Percentiles rank a stretch among this genome's conserved stretches.
Conservation (phyloP, 768 basidiomycete species). For the Kockovaella imperatae region DNA sequence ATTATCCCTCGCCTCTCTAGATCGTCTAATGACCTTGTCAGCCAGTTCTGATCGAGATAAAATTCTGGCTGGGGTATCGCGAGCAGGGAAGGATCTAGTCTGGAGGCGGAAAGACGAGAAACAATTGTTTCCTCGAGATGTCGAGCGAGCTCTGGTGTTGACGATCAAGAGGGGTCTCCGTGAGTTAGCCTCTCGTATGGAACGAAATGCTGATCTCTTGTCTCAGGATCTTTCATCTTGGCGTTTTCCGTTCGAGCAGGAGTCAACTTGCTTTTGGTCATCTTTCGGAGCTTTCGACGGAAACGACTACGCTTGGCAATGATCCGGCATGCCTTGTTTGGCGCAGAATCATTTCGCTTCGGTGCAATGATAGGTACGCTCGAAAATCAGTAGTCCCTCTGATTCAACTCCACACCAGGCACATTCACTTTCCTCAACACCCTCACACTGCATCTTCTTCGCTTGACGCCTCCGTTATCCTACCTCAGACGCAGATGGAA, state of each 20-base stretch:
- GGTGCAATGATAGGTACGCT: slow-evolving; percentile 72
- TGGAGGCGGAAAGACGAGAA: slow-evolving; percentile 38
- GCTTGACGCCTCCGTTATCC: slow-evolving; percentile 37
- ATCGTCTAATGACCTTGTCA: slow-evolving; percentile 32
- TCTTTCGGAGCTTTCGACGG: slow-evolving; percentile 58
- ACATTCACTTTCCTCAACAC: slow-evolving; percentile 44
- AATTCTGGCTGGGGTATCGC: slow-evolving; percentile 24
- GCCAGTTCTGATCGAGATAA: slow-evolving; percentile 15
- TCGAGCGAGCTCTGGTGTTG: slow-evolving; percentile 39
- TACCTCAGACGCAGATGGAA: slow-evolving; percentile 31
- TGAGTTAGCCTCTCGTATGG: slow-evolving; percentile 13
- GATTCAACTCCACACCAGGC: slow-evolving; percentile 5
- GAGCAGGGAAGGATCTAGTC: slow-evolving; percentile 35
- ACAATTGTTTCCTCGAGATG: slow-evolving; percentile 33
- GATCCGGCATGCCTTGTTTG: slow-evolving; percentile 75
- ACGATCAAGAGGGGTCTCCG: slow-evolving; percentile 35
- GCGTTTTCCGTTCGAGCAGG: slow-evolving; percentile 75
- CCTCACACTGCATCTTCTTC: slow-evolving; percentile 38
- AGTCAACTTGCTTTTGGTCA: slow-evolving; percentile 68
- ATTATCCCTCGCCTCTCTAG: slow-evolving; percentile 41
- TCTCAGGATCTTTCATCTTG: slow-evolving; percentile 66
- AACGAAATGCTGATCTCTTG: not conserved
- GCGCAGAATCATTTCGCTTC: slow-evolving; percentile 71
- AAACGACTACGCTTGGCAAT: slow-evolving; percentile 61
- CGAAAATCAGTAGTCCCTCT: no score